A percentile compares a stretch with the other conserved stretches of the same genome.
phyloP scores from a whole-genome alignment of 2,329 filamentous ascomycete species.

The Apiospora saccharicola region DNA sequence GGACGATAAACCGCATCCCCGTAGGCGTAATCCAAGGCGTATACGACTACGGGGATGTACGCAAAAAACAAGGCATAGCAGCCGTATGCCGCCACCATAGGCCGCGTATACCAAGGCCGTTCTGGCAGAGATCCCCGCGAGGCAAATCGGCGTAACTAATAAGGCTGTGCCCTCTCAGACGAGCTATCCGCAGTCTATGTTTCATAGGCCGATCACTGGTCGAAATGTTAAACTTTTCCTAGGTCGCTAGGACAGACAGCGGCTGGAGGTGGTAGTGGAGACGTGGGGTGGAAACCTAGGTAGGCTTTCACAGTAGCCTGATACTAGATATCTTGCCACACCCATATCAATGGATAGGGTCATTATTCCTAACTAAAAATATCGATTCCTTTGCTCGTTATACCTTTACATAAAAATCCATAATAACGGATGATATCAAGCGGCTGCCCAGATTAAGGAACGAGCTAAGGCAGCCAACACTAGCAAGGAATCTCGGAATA shows the following conservation, averaged over 20 bases:
- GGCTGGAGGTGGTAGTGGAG: conserved; percentile 4
- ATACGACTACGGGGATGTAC: conserved; percentile 42
- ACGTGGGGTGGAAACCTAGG: not conserved
- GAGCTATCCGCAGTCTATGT: conserved; percentile 17
- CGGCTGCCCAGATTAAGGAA: conserved; percentile 3
- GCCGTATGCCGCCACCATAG: conserved; percentile 36
- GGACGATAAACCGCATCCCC: conserved; percentile 40
- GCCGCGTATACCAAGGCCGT: conserved; percentile 36
- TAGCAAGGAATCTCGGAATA: conserved; percentile 2
- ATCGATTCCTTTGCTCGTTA: conserved; percentile 12
- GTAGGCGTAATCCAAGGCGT: conserved; percentile 43
- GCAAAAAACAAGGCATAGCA: conserved; percentile 39
- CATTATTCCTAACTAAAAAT: not conserved
- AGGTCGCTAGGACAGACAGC: not conserved
- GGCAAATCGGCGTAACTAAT: not conserved
- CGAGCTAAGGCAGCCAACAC: conserved; percentile 3
- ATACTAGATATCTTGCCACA: conserved; percentile 5
- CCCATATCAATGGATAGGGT: not conserved
- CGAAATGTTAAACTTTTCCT: conserved; percentile 17
- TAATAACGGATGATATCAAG: conserved; percentile 1
- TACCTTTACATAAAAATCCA: not conserved
- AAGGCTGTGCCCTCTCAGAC: conserved; percentile 7
- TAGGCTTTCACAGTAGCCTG: not conserved
- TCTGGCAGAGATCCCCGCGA: conserved; percentile 11
- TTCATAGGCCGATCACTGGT: conserved; percentile 8